phyloP scores from a whole-genome alignment of 2,329 filamentous ascomycete species.

The Domatiomyces catenatus region DNA sequence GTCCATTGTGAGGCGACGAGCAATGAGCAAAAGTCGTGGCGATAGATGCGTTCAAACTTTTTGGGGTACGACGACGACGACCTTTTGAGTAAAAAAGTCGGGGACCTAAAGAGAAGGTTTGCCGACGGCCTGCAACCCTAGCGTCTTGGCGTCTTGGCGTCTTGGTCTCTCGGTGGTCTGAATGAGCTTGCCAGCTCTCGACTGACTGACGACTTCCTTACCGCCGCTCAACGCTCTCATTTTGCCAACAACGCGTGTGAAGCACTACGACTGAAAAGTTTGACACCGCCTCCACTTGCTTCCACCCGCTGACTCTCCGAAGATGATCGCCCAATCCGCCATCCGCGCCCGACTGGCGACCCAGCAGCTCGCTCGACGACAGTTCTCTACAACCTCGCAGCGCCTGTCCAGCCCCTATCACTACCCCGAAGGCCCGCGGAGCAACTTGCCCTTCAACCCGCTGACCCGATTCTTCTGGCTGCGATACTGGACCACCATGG shows the following conservation, averaged over 20 bases:
- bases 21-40: slow-evolving; percentile 1
- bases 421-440: slow-evolving; percentile 90
- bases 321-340: slow-evolving; percentile 65
- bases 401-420: slow-evolving; percentile 86
- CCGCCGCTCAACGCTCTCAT: background rate
- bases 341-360: slow-evolving; percentile 50
- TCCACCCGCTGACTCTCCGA: slow-evolving; percentile 4
- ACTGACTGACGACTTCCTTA: slow-evolving; percentile 15
- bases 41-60: background rate
- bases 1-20: slow-evolving; percentile 40
- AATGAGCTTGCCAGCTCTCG: slow-evolving; percentile 6
- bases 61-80: background rate
- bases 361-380: slow-evolving; percentile 65
- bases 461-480: slow-evolving; percentile 70
- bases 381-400: slow-evolving; percentile 64
- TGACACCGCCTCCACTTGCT: background rate
- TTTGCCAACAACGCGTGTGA: slow-evolving; percentile 4
- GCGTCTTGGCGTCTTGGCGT: background rate
- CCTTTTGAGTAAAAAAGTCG: background rate
- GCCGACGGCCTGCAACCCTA: background rate
- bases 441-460: slow-evolving; percentile 95
- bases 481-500: slow-evolving; percentile 70
- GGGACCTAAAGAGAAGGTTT: background rate
- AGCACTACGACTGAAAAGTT: slow-evolving; percentile 19
- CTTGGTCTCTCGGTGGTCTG: background rate